Base-by-base conservation (phyloP, 1,139 yeast genomes). In the Candida sojae region DNA sequence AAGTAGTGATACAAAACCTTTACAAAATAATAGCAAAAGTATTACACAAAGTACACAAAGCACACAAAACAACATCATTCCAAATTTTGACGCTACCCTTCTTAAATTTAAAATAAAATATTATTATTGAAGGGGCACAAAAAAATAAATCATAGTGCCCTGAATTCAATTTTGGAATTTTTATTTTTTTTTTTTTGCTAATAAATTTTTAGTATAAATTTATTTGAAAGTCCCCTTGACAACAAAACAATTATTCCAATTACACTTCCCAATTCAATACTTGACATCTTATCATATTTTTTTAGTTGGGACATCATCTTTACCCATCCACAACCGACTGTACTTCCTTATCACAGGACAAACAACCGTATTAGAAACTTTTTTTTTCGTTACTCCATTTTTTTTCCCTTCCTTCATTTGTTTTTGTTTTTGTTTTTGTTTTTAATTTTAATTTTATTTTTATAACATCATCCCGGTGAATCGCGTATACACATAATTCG, bases 211-310 rank as follows among this genome's bases (percentile, higher is more conserved):
- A 36, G 39, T 36, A 36, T 36, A 40, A 40, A 40, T 32, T 40
- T 30, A 40, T 31, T 31, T 40, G 23, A 30, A 40, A 40, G 43
- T 40, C 32, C 43, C 43, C 43, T 40, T 40, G 43, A 40, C 43
- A 40, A 40, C 43, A 40, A 40, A 26, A 39, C 29, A 36, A 36
- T 36, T 36, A 36, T 36, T 40, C 34, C 37, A 40, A 40, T 40
- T 40, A 40, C 43, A 40, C 32, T 40, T 31, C 43, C 43, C 30
- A 40, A 40, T 40, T 40, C 31, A 32, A 31, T 40, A 40, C 39
- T 36, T 36, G 39, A 36, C 39, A 23, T 36, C 39, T 36, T 42
- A 11, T 30, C 37, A 33, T 40, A 44, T 41, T 31, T 38, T 35
- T 33, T 34, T 26, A 12, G 10, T 12, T 36, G 11, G 26, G 4